These are phyloP conservation scores for Termitomyces sp. DNA, from an alignment of 768 basidiomycete species.

Conservation along the genomic window DNA sequence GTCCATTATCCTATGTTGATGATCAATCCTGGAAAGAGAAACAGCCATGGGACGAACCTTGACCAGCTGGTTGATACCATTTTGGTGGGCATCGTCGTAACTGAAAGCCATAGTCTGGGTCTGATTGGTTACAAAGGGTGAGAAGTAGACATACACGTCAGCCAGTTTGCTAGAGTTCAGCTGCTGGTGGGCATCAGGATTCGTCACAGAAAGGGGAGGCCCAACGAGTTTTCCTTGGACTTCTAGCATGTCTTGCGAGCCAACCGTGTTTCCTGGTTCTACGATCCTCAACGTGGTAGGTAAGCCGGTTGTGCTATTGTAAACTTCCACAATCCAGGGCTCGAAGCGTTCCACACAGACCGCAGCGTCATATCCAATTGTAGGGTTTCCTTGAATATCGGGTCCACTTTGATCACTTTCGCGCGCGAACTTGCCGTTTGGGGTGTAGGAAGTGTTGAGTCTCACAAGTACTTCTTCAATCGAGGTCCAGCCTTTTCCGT, in stretches of 20 bases:
- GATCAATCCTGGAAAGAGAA: not conserved
- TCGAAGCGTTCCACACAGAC: slow-evolving; percentile 35
- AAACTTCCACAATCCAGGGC: slow-evolving; percentile 34
- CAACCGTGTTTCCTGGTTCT: slow-evolving; percentile 21
- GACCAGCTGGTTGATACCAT: slow-evolving; percentile 30
- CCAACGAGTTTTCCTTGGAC: slow-evolving; percentile 18
- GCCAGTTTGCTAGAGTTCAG: slow-evolving; percentile 24
- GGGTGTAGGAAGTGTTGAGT: slow-evolving; percentile 28
- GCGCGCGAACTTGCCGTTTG: slow-evolving; percentile 23
- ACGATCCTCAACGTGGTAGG: slow-evolving; percentile 26
- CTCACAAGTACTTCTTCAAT: slow-evolving; percentile 30
- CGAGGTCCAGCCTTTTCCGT: slow-evolving; percentile 27
- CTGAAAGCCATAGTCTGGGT: slow-evolving; percentile 7
- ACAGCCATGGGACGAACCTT: slow-evolving; percentile 17
- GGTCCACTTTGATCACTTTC: slow-evolving; percentile 13
- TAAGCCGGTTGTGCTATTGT: slow-evolving; percentile 25
- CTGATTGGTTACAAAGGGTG: not conserved
- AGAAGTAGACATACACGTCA: slow-evolving; percentile 15
- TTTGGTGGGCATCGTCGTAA: slow-evolving; percentile 27
- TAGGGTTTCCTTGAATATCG: slow-evolving; percentile 20
- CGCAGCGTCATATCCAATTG: slow-evolving; percentile 33
- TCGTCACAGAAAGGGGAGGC: slow-evolving; percentile 9
- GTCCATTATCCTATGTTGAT: slow-evolving; percentile 27
- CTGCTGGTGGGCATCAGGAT: slow-evolving; percentile 15
- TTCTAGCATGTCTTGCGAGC: slow-evolving; percentile 12